phyloP scores from a whole-genome alignment of 78 protist genomes.

The Protostelium mycophagum region DNA sequence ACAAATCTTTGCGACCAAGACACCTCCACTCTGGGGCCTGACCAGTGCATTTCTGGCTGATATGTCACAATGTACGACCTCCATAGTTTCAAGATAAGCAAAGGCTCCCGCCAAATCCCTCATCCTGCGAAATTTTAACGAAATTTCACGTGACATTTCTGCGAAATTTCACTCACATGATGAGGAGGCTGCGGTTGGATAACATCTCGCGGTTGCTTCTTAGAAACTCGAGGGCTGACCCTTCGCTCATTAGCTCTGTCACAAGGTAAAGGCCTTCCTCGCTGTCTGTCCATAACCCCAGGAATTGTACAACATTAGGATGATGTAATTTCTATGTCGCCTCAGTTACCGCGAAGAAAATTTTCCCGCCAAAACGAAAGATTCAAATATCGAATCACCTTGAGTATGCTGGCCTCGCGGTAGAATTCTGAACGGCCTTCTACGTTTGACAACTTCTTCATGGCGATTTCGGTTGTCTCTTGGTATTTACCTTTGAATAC shows the following conservation, averaged over 20 bases:
- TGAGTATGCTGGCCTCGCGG: background rate
- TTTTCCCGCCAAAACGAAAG: background rate
- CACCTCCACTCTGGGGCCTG: background rate
- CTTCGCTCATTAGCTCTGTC: background rate
- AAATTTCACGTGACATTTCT: background rate
- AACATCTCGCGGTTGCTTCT: background rate
- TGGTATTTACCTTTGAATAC: background rate
- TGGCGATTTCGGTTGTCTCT: background rate
- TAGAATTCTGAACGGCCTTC: background rate
- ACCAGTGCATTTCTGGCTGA: background rate
- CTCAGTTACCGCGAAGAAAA: too few species aligned
- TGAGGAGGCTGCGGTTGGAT: background rate
- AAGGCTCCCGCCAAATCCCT: background rate
- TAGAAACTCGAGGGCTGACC: background rate
- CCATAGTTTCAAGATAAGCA: background rate
- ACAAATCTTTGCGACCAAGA: background rate
- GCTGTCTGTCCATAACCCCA: background rate
- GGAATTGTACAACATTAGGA: background rate
- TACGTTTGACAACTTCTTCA: background rate
- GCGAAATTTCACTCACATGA: background rate
- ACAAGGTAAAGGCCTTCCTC: background rate
- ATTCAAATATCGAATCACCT: background rate
- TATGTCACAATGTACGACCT: background rate
- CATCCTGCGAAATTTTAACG: background rate
- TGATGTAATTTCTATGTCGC: background rate